Base-by-base conservation (phyloP, 2,329 filamentous ascomycete genomes). In the Clonostachys solani region DNA sequence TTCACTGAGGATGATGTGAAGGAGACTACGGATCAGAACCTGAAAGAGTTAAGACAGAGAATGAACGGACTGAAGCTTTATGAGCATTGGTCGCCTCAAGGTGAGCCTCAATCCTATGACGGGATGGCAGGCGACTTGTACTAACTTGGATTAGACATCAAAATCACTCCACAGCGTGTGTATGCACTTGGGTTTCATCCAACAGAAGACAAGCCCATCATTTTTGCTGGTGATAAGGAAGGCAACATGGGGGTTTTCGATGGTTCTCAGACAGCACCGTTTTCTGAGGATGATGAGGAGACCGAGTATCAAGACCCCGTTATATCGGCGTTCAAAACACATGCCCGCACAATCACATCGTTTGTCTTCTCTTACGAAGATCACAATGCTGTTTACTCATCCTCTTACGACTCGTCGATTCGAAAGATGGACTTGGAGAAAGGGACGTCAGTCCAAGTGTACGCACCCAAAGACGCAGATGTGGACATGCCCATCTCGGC, bases 151-250 rank as follows among this genome's bases (percentile, higher is more conserved):
- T 2, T 54, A 90, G 89, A 89, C 46, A 94, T 96, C 58, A 97
- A 96, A 62, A 85, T 96, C 43, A 92, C 88, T 0, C 92, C 91
- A 0, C 90, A 96, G 55, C 74, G 92, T 46, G 80, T 95, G 13
- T 99, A 97, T 60, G 79, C 88, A 1, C 82, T 97, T 57, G 84
- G 86, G 0, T 92, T 99, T 56, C 94, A 99, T 58, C 94, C 94
- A 0, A 92, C 84, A 0, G 75, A 84, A 49, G 83, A 92, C 4
- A 97, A 97, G 58, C 84, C 92, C 0, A 74, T 99, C 4, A 78
- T 97, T 2, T 95, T 99, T 61, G 92, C 92, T 0, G 92, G 92
- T 12, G 94, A 99, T 59, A 99, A 99, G 63, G 79, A 95, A 54
- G 92, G 94, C 2, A 88, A 90, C 19, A 75, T 97, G 49, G 94